phyloP scores from a whole-genome alignment of 2,329 filamentous ascomycete species.

The Cordyceps farinosa region DNA sequence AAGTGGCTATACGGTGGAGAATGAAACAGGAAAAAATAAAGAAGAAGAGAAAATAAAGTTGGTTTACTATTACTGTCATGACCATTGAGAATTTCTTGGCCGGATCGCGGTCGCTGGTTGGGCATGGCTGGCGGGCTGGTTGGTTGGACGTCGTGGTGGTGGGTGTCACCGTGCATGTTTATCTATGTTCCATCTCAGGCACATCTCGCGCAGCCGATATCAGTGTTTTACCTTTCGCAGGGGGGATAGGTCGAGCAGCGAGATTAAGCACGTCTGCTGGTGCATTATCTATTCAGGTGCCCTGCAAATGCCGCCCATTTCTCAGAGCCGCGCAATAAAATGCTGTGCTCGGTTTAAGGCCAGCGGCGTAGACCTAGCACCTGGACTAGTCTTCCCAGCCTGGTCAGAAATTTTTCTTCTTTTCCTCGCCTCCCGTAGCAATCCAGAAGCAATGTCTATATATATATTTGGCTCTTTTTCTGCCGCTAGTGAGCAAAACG shows the following conservation, averaged over 20 bases:
- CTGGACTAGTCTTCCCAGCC: background rate
- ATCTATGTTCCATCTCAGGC: background rate
- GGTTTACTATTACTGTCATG: background rate
- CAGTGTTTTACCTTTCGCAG: too few relatives aligned
- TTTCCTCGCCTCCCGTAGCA: background rate
- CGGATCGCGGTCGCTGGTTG: background rate
- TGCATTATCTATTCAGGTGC: too few relatives aligned
- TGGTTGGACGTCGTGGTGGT: background rate
- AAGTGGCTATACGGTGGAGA: slow-evolving; percentile 17
- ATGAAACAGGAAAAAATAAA: slow-evolving; percentile 9
- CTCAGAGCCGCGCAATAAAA: too few relatives aligned
- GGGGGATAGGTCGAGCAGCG: too few relatives aligned
- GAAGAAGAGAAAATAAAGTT: slow-evolving; percentile 7
- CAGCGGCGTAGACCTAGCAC: background rate
- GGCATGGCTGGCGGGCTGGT: background rate
- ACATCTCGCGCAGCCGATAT: background rate
- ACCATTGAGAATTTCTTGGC: background rate
- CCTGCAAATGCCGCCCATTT: too few relatives aligned
- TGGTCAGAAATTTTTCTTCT: background rate
- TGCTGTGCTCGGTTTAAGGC: background rate
- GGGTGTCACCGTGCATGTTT: too few relatives aligned
- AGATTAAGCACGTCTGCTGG: too few relatives aligned
- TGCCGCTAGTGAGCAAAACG: background rate
- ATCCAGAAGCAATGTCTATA: background rate
- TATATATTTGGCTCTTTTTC: background rate